Evolutionary conservation across 352 stramenopile species (phyloP).

Genomic region (Globisporangium okanoganense): DNA sequence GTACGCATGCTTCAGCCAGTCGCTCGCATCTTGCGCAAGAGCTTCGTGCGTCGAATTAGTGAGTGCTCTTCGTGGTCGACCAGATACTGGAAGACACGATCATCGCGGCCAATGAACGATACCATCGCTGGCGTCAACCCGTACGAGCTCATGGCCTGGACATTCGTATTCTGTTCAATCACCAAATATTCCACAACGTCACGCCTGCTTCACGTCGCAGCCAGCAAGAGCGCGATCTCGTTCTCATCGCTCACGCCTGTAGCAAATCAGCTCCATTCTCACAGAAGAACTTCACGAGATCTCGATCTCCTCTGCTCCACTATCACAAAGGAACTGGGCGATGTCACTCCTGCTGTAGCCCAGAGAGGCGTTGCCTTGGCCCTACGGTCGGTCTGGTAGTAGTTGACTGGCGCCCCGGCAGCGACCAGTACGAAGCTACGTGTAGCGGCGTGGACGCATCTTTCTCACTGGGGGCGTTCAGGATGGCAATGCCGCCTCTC

Average conservation of each 20-base stretch:
- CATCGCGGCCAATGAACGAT: background rate
- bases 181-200: background rate
- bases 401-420: no score
- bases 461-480: no score
- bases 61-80: background rate
- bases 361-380: no score
- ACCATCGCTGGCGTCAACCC: background rate
- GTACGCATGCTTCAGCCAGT: background rate
- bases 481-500: no score
- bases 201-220: background rate
- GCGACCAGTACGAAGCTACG: no score
- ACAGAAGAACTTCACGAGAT: background rate
- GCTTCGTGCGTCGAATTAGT: background rate
- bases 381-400: no score
- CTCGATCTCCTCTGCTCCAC: background rate
- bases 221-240: background rate
- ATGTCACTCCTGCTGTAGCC: no score
- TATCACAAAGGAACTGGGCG: no score
- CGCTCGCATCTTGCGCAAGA: background rate
- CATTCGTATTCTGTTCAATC: background rate
- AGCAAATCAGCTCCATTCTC: background rate
- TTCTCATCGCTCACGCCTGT: background rate
- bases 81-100: background rate
- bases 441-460: no score
- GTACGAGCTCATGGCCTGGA: background rate